Conservation (phyloP, 768 basidiomycete species). For the Lactifluus hygrophoroides region DNA sequence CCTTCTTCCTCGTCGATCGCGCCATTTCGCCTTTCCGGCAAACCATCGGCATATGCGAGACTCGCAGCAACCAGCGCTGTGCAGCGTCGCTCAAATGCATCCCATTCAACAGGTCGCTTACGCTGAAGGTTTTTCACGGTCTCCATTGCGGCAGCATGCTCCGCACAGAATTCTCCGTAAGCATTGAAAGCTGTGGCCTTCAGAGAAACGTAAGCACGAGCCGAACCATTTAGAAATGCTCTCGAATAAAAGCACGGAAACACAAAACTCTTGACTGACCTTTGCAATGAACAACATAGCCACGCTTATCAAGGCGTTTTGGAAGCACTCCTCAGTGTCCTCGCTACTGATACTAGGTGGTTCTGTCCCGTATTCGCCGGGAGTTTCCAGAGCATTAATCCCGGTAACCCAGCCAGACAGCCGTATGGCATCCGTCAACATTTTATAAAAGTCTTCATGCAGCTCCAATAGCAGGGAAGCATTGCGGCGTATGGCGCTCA, state of each 20-base stretch:
- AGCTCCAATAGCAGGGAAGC: conserved; percentile 56
- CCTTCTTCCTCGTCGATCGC: not conserved
- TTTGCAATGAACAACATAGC: conserved; percentile 6
- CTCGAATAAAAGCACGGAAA: not conserved
- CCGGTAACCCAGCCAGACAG: conserved; percentile 40
- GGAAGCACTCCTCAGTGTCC: conserved; percentile 6
- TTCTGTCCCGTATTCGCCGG: conserved; percentile 1
- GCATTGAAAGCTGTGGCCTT: conserved; percentile 68
- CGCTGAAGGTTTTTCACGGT: conserved; percentile 58
- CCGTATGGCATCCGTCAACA: conserved; percentile 41
- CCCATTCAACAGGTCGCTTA: conserved; percentile 68
- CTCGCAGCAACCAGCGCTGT: conserved; percentile 40
- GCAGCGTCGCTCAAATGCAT: conserved; percentile 75
- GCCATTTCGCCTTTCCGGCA: not conserved
- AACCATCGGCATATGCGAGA: not conserved
- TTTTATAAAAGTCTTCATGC: conserved; percentile 58
- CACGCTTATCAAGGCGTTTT: conserved; percentile 9
- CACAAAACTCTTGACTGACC: conserved; percentile 1
- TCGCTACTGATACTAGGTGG: not conserved
- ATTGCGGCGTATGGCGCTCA: conserved; percentile 56
- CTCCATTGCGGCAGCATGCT: conserved; percentile 75
- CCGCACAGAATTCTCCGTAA: conserved; percentile 84
- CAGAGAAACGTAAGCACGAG: conserved; percentile 10
- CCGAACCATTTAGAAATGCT: not conserved
- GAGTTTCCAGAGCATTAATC: not conserved